Base-by-base conservation (phyloP, 1,139 yeast species). In the Scheffersomyces titani region DNA sequence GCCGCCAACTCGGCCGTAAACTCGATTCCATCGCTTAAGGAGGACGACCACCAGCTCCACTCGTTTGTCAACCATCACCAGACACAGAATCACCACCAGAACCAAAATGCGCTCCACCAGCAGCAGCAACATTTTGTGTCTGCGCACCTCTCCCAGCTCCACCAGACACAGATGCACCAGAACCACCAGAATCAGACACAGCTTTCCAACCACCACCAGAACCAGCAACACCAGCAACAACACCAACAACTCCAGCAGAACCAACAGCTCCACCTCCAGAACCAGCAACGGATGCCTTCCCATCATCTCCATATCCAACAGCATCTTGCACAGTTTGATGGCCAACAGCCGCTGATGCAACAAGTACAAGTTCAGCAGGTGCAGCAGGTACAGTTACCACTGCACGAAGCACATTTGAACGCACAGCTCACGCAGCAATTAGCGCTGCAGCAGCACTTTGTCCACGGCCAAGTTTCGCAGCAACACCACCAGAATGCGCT, bases 1-100 rank as follows among this genome's bases (percentile, higher is more conserved):
- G 71, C 70, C n/a, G 71, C 73, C 47, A 70, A 70, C 46, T 70
- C 72, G 5, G 65, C 61, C 18, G 64, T 58, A 53, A 51, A 60
- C 47, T 44, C 55, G 52, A 57, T 57, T 24, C 62, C 59, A 47
- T 63, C 53, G 60, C 59, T 64, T 48, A 66, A 66, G 50, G 65
- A 63, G 19, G 70, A 67, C 13, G 70, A 67, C 24, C 69, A 67
- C 44, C 68, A 60, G 52, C 62, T 65, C 51, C 68, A 66, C 49
- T 69, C 65, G 51, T 65, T 64, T 50, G 66, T 62, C 49, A 69
- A 65, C 30, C 66, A 58, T 24, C 57, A 58, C 49, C 60, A 55
- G 51, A 61, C 60, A 52, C 58, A 56, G 18, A 22, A 22, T 46
- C 22, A 46, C 24, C 24, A 46, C 22, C 58, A 56, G 18, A 22